Evolutionary conservation across 345 rosid genomes (phyloP).

Genomic region (Cardiospermum halicacabum): DNA sequence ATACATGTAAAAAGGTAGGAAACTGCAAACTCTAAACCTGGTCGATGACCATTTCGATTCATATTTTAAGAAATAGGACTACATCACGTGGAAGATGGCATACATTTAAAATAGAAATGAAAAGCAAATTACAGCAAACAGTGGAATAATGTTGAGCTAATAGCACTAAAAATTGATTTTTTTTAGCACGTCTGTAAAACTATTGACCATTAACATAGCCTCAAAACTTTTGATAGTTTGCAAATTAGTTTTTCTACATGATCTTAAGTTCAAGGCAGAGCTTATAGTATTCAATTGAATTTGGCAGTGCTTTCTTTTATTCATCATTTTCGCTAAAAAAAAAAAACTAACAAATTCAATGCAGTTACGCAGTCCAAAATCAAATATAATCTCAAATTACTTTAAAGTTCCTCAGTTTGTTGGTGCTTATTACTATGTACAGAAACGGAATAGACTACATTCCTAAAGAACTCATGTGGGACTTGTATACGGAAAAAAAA

Average conservation of each 20-base stretch:
- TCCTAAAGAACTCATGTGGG: not conserved
- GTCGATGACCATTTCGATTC: not conserved
- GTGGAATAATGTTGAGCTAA: too few relatives aligned
- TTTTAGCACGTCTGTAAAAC: too few relatives aligned
- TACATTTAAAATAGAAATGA: too few relatives aligned
- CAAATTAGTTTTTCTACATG: too few relatives aligned
- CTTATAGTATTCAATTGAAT: too few relatives aligned
- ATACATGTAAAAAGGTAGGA: not conserved
- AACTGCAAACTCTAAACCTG: not conserved
- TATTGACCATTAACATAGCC: too few relatives aligned
- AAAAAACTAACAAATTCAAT: not conserved
- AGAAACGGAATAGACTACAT: not conserved
- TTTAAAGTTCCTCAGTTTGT: not conserved
- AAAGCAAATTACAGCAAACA: too few relatives aligned
- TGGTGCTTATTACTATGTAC: not conserved
- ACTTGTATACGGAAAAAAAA: conserved; percentile 1
- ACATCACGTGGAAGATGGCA: not conserved
- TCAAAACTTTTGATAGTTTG: too few relatives aligned
- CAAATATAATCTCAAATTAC: not conserved
- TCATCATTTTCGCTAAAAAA: too few relatives aligned
- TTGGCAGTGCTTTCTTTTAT: too few relatives aligned
- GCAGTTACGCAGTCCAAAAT: not conserved
- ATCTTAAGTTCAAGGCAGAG: too few relatives aligned
- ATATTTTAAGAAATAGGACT: not conserved
- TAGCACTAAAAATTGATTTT: too few relatives aligned